Conservation (phyloP, 139 green algal species). For the Chlamydomonas incerta region DNA sequence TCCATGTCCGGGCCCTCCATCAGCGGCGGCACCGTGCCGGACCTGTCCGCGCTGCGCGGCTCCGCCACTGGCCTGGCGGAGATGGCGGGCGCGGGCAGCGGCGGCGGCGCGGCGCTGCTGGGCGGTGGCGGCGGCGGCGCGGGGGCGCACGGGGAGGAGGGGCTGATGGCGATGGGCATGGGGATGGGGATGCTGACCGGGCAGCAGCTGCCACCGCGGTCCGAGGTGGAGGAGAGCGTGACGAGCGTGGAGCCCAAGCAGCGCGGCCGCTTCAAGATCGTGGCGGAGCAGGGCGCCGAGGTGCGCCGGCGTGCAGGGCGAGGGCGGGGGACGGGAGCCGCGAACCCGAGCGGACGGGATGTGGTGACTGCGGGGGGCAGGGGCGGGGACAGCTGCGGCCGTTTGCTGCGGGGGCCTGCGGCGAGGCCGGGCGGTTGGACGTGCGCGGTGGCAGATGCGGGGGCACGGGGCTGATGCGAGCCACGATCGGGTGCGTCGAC, state of each 20-base stretch:
- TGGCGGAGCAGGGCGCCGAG: constrained; percentile 69
- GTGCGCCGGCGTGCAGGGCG: not conserved
- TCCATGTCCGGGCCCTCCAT: constrained; percentile 13
- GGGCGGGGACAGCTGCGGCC: too few relatives aligned
- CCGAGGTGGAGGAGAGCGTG: constrained; percentile 36
- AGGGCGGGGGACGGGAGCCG: not conserved
- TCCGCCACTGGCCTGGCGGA: not conserved
- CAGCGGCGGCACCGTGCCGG: constrained; percentile 1
- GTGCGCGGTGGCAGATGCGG: too few relatives aligned
- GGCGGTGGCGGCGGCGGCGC: not conserved
- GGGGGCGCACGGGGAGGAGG: not conserved
- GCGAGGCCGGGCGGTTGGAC: too few relatives aligned
- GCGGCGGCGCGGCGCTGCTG: not conserved
- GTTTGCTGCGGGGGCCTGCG: too few relatives aligned
- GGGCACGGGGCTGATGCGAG: too few relatives aligned
- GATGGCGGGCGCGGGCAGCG: not conserved
- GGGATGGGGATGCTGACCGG: too few relatives aligned
- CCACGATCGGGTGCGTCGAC: too few relatives aligned
- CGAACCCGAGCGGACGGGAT: too few relatives aligned
- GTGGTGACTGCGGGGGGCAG: too few relatives aligned
- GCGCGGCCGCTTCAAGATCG: constrained; percentile 87
- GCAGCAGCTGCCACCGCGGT: not conserved
- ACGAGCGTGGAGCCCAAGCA: constrained; percentile 61
- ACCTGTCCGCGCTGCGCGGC: not conserved
- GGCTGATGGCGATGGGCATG: too few relatives aligned